These are phyloP conservation scores for Neonectria sp. DNA, from an alignment of 2,329 filamentous ascomycete species.

Conservation along the genomic window DNA sequence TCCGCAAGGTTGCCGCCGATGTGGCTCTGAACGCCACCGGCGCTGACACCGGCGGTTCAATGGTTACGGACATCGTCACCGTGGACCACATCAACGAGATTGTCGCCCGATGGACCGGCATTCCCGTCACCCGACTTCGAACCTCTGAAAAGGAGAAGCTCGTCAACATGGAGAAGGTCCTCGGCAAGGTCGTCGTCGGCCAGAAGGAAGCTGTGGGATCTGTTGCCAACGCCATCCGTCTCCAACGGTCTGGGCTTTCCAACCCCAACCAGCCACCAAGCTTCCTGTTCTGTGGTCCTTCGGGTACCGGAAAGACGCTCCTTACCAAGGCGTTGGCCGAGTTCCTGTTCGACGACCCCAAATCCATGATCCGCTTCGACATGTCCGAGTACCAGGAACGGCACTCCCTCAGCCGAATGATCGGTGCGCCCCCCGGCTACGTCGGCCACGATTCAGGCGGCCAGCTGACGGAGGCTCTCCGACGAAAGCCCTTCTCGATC, in stretches of 20 bases:
- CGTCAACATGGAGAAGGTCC: slow-evolving; percentile 93
- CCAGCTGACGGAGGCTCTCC: slow-evolving; percentile 94
- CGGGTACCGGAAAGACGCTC: slow-evolving; percentile 97
- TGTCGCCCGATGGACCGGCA: slow-evolving; percentile 97
- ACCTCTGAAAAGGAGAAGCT: slow-evolving; percentile 98
- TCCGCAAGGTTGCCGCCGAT: slow-evolving; percentile 84
- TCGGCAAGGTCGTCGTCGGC: slow-evolving; percentile 89
- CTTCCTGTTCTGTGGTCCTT: slow-evolving; percentile 99
- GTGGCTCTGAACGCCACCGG: slow-evolving; percentile 71
- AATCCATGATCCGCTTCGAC: slow-evolving; percentile 98
- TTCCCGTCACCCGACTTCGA: slow-evolving; percentile 93
- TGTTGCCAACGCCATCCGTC: slow-evolving; percentile 94
- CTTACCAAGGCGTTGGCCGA: slow-evolving; percentile 97
- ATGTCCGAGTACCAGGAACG: slow-evolving; percentile 99
- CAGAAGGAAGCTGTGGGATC: slow-evolving; percentile 94
- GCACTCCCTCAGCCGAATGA: slow-evolving; percentile 96
- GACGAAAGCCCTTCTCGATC: slow-evolving; percentile 97
- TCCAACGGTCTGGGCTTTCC: slow-evolving; percentile 93
- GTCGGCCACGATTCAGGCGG: slow-evolving; percentile 97
- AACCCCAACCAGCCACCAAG: slow-evolving; percentile 98
- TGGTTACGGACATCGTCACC: slow-evolving; percentile 94
- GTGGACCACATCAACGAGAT: slow-evolving; percentile 99
- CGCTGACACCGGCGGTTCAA: slow-evolving; percentile 75
- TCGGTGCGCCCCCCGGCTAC: slow-evolving; percentile 96
- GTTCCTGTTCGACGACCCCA: slow-evolving; percentile 97